Conservation (phyloP, 352 stramenopile genomes). For the Albugo candida region DNA sequence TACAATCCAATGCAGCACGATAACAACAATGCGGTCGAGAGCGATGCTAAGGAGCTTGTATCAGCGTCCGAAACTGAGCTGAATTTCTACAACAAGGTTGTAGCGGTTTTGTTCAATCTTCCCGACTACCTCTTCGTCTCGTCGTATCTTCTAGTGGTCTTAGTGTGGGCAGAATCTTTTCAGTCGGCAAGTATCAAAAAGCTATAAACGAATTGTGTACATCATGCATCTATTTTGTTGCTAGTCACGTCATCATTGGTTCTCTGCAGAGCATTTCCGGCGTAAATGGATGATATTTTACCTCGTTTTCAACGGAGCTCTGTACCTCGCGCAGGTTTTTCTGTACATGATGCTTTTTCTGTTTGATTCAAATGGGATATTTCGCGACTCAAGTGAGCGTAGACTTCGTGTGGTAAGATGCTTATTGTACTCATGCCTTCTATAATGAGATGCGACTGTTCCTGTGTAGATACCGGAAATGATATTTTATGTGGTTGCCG, state of each 20-base stretch:
- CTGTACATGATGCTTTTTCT: conserved; percentile 81
- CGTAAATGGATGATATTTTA: conserved; percentile 85
- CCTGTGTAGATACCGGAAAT: conserved; percentile 35
- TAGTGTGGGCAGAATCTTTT: conserved; percentile 82
- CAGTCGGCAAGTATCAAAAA: conserved; percentile 33
- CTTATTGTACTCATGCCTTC: background rate
- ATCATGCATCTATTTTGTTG: conserved; percentile 1
- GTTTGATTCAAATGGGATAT: conserved; percentile 61
- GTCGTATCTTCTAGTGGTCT: conserved; percentile 77
- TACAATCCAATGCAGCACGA: conserved; percentile 7
- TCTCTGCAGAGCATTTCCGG: conserved; percentile 65
- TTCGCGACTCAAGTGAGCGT: conserved; percentile 46
- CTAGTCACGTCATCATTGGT: conserved; percentile 79
- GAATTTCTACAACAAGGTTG: conserved; percentile 82
- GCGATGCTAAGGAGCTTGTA: too few relatives aligned
- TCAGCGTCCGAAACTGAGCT: conserved; percentile 24
- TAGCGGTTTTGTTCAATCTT: conserved; percentile 82
- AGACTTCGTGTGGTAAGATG: background rate
- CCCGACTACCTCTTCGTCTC: conserved; percentile 85
- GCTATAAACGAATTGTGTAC: background rate
- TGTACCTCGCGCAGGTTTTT: conserved; percentile 78
- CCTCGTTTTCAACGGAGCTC: conserved; percentile 76
- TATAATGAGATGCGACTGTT: conserved; percentile 1
- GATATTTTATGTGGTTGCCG: conserved; percentile 68
- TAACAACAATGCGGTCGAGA: background rate